These are phyloP conservation scores for Fusarium sublunatum DNA, from an alignment of 2,329 filamentous ascomycete species.

Conservation along the genomic window DNA sequence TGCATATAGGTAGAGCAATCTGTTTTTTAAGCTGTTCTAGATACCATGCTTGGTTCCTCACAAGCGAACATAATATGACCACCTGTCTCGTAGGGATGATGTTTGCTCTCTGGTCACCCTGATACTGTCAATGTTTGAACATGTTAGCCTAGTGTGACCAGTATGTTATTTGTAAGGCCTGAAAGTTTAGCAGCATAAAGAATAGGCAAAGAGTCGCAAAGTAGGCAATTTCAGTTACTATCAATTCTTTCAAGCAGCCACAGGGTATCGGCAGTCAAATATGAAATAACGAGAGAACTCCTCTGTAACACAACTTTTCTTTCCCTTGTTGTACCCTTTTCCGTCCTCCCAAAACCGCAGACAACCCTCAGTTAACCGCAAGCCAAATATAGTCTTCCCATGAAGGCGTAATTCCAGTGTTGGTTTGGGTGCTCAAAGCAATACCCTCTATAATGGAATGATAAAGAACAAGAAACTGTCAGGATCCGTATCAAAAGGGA, in stretches of 20 bases:
- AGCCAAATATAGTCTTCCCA: conserved; percentile 23
- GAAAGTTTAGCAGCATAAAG: no score
- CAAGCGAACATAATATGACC: not conserved
- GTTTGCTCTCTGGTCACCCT: not conserved
- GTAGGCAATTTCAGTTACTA: not conserved
- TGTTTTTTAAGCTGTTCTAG: conserved; percentile 3
- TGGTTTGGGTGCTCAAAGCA: conserved; percentile 34
- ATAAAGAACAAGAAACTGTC: not conserved
- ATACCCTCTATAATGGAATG: conserved; percentile 37
- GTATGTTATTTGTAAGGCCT: no score
- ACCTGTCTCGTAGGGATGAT: not conserved
- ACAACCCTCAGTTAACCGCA: conserved; percentile 11
- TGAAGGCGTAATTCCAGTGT: conserved; percentile 39
- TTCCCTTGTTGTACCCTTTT: conserved; percentile 19
- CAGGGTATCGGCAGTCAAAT: not conserved
- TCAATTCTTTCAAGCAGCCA: not conserved
- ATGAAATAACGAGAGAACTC: conserved; percentile 19
- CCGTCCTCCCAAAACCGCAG: conserved; percentile 3
- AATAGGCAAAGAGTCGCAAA: not conserved
- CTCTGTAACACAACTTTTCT: conserved; percentile 13
- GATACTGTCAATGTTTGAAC: not conserved
- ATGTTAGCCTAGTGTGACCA: no score
- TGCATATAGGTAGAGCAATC: conserved; percentile 5
- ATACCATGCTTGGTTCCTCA: conserved; percentile 2
- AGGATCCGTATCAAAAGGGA: not conserved